phyloP scores from a whole-genome alignment of 2,329 filamentous ascomycete genomes.

The Aureobasidium vineae region DNA sequence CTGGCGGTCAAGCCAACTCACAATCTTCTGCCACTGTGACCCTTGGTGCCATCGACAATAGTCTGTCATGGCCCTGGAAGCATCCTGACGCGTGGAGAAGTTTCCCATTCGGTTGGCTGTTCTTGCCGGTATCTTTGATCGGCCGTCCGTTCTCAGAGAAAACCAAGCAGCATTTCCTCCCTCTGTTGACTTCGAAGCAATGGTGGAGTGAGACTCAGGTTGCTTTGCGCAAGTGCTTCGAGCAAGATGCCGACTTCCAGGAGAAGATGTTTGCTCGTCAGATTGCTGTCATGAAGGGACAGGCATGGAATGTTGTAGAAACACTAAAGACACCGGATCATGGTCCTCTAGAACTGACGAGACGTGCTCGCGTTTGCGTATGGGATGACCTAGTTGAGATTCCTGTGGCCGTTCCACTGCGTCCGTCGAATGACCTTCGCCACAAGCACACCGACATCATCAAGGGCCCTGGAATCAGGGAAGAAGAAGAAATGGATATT shows the following conservation, averaged over 20 bases:
- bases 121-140: slow-evolving; percentile 92
- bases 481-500: slow-evolving; percentile 93
- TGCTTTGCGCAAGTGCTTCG: slow-evolving; percentile 81
- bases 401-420: slow-evolving; percentile 88
- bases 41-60: slow-evolving; percentile 96
- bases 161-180: slow-evolving; percentile 93
- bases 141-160: slow-evolving; percentile 94
- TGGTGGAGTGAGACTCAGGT: slow-evolving; percentile 97
- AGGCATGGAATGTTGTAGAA: slow-evolving; percentile 99
- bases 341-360: slow-evolving; percentile 87
- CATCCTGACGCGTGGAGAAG: slow-evolving; percentile 89
- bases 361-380: slow-evolving; percentile 86
- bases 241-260: slow-evolving; percentile 91
- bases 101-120: slow-evolving; percentile 98
- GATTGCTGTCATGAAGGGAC: slow-evolving; percentile 98
- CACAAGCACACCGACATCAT: slow-evolving; percentile 50
- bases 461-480: slow-evolving; percentile 41
- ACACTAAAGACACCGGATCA: slow-evolving; percentile 91
- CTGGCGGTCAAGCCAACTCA: slow-evolving; percentile 54
- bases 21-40: slow-evolving; percentile 34
- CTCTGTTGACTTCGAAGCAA: slow-evolving; percentile 84
- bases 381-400: slow-evolving; percentile 99
- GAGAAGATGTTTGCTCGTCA: slow-evolving; percentile 99
- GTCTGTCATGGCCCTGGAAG: slow-evolving; percentile 98
- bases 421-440: slow-evolving; percentile 78